A percentile compares a stretch with the other conserved stretches of the same genome.
Evolutionary conservation across 306 rosid genomes (phyloP).

Genomic region (Rosa multiflora): DNA sequence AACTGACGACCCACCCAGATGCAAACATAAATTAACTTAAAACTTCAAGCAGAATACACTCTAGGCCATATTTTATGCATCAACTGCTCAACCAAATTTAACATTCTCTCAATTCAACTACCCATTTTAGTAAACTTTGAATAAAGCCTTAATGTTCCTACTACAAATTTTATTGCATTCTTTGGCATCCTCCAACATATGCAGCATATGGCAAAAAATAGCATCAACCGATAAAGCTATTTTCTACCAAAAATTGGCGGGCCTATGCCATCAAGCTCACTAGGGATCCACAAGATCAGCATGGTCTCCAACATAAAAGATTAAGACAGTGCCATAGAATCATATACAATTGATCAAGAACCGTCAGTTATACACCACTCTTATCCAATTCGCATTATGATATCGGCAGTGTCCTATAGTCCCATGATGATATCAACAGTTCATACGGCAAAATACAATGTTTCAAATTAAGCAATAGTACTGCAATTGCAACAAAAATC

Average conservation of each 20-base stretch:
- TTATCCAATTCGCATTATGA: background rate
- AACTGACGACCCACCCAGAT: background rate
- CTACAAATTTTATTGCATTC: background rate
- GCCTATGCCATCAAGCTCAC: background rate
- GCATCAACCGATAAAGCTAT: too few species aligned
- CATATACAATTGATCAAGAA: background rate
- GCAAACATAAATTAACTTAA: background rate
- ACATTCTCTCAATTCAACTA: background rate
- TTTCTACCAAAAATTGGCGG: too few species aligned
- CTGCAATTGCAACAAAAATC: too few species aligned
- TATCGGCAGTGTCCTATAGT: background rate
- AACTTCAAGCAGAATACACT: background rate
- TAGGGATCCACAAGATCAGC: background rate
- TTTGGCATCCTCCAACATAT: background rate
- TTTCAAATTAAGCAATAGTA: too few species aligned
- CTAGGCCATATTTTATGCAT: background rate
- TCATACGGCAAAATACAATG: too few species aligned
- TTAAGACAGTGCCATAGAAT: background rate
- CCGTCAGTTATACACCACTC: background rate
- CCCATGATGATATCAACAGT: too few species aligned
- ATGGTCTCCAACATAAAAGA: background rate
- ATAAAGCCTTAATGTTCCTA: background rate
- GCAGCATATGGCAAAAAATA: background rate
- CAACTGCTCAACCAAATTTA: background rate
- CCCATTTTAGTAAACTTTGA: background rate